Base-by-base conservation (phyloP, 2,329 filamentous ascomycete genomes). In the Trichoderma sp. region DNA sequence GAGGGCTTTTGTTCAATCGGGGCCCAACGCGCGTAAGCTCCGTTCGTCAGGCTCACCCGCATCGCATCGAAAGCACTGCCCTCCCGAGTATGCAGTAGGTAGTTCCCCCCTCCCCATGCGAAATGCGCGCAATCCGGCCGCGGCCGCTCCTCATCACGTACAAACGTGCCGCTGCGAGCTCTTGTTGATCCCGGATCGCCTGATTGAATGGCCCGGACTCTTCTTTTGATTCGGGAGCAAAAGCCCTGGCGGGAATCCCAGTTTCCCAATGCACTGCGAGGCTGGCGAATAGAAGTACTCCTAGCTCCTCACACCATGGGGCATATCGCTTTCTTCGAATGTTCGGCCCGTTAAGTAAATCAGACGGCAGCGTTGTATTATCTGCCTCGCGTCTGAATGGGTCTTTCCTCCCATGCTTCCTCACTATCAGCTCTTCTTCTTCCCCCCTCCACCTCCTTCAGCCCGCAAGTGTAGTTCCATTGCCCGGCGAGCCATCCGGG, bases 101-200 rank as follows among this genome's bases (percentile, higher is more conserved):
- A 43, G 43, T 63, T n/a, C n/a, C n/a, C n/a, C n/a, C 56, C 60
- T 39, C 28, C 28, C 2, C 9, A 41, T 57, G 61, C 44, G 57
- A 39, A 39, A 64, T 63, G 60, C 60, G 60, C 60, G 50, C 60
- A 63, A 63, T 63, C 24, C 48, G 60, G 60, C 60, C 60, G 60
- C 50, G 48, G 60, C 60, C 17, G 60, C 60, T 63, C 60, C 28
- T 63, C 60, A 47, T 63, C 60, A 63, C 50, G 60, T 34, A 52
- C 41, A 45, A 24, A 39, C 60, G 47, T 63, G 60, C 60, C 24
- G 28, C 50, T 51, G 19, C 60, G 39, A 47, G 60, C 48, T 15
- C 17, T 47, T 14, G 10, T 14, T 10, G 34, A 39, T 39, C 34
- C 28, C 34, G 3, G 9, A 39, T 14, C 34, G 34, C 39, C 60